Percentiles rank a stretch among this genome's conserved stretches.
Conservation (phyloP, 441 rosid species). For the Monsonia emarginata region DNA sequence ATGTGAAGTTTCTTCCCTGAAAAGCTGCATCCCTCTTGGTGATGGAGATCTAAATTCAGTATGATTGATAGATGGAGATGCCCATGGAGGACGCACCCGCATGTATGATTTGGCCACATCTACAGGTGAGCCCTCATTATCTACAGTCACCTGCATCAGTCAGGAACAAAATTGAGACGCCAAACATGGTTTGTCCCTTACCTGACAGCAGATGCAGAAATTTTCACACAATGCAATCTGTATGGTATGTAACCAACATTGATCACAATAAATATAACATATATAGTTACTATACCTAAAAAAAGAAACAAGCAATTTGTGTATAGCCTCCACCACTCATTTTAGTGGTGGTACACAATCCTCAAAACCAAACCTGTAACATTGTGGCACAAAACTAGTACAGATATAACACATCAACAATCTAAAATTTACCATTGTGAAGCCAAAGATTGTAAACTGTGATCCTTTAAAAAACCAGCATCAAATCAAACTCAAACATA, state of each 20-base stretch:
- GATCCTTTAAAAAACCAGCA: not conserved
- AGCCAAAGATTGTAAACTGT: not conserved
- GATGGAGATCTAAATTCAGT: conserved; percentile 36
- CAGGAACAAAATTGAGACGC: conserved; percentile 18
- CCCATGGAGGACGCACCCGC: conserved; percentile 63
- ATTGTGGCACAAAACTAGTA: not conserved
- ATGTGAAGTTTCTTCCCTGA: conserved; percentile 40
- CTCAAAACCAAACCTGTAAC: not conserved
- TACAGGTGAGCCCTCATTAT: conserved; percentile 58
- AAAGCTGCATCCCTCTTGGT: conserved; percentile 32
- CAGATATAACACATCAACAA: not conserved
- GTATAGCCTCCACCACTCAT: not conserved
- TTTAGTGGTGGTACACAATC: not conserved
- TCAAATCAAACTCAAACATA: not conserved
- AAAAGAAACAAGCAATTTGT: not conserved
- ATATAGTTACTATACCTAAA: not conserved
- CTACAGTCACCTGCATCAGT: conserved; percentile 40
- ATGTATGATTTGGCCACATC: conserved; percentile 75
- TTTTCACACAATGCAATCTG: not conserved
- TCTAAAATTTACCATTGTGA: not conserved
- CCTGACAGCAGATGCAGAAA: too few species aligned
- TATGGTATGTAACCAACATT: not conserved
- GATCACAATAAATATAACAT: not conserved
- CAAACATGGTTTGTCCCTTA: conserved; percentile 1
- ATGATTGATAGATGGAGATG: conserved; percentile 43